These are phyloP conservation scores for Adansonia gregorii DNA, from an alignment of 441 rosid species.

Conservation along the genomic window DNA sequence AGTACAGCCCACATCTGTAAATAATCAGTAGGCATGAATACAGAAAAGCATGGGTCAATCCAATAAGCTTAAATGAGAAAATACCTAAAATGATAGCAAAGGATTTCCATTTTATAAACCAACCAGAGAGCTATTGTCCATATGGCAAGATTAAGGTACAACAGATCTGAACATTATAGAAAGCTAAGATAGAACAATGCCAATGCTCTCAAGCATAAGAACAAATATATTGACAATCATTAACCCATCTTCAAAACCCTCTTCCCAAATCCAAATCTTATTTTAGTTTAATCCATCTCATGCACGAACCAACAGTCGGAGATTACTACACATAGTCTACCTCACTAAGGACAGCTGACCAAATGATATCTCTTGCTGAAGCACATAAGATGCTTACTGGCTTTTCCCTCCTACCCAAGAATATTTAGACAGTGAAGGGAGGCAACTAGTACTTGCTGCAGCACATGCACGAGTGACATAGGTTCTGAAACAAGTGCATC, in stretches of 20 bases:
- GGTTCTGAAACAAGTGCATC: neutral
- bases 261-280: neutral
- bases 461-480: neutral
- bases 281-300: neutral
- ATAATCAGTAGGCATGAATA: slow-evolving; percentile 25
- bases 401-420: slow-evolving; percentile 14
- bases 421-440: neutral
- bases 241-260: slow-evolving; percentile 16
- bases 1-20: slow-evolving; percentile 96
- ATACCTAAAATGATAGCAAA: slow-evolving; percentile 6
- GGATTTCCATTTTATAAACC: neutral
- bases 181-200: too few relatives aligned
- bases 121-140: neutral
- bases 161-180: neutral
- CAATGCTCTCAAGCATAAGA: slow-evolving; percentile 8
- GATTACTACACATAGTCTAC: neutral
- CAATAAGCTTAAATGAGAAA: neutral
- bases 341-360: slow-evolving; percentile 8
- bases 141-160: neutral
- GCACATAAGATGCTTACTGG: neutral
- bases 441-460: slow-evolving; percentile 14
- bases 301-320: neutral
- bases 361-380: slow-evolving; percentile 10
- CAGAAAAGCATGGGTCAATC: neutral
- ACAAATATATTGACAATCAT: neutral